Conservation (phyloP, 805 yeast species). For the Maudiozyma turicensis region DNA sequence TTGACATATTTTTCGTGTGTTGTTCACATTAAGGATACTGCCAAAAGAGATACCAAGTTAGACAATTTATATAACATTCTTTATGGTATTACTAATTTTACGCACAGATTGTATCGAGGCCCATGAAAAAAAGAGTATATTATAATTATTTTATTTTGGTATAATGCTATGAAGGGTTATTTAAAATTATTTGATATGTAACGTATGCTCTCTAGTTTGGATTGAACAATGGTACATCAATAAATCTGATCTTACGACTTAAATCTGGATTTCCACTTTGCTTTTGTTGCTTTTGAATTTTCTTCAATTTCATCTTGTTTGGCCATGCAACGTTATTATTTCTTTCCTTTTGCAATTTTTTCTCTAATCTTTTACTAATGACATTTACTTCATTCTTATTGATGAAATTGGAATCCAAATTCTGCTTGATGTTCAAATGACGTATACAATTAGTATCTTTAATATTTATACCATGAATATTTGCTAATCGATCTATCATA, state of each 20-base stretch:
- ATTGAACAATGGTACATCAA: constrained; percentile 14
- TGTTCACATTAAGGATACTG: too few relatives aligned
- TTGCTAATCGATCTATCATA: constrained; percentile 9
- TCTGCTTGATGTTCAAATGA: constrained; percentile 3
- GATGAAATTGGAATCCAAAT: constrained; percentile 6
- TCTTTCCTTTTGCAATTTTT: constrained; percentile 13
- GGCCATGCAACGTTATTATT: constrained; percentile 21
- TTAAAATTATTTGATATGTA: too few relatives aligned
- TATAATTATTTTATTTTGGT: too few relatives aligned
- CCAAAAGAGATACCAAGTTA: too few relatives aligned
- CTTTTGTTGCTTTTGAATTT: background rate
- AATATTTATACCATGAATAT: constrained; percentile 18
- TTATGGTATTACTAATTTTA: too few relatives aligned
- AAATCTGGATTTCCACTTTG: background rate
- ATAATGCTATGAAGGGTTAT: too few relatives aligned
- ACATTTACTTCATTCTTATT: constrained; percentile 14
- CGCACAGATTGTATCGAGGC: too few relatives aligned
- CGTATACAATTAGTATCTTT: constrained; percentile 12
- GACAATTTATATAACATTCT: too few relatives aligned
- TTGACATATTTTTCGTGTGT: too few relatives aligned
- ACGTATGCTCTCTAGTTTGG: background rate
- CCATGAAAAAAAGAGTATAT: too few relatives aligned
- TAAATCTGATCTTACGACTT: constrained; percentile 3
- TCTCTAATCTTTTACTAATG: constrained; percentile 18
- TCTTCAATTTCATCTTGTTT: constrained; percentile 8